A percentile compares a stretch with the other conserved stretches of the same genome.
phyloP scores from a whole-genome alignment of 140 eudicot species.

The Stevia rebaudiana region DNA sequence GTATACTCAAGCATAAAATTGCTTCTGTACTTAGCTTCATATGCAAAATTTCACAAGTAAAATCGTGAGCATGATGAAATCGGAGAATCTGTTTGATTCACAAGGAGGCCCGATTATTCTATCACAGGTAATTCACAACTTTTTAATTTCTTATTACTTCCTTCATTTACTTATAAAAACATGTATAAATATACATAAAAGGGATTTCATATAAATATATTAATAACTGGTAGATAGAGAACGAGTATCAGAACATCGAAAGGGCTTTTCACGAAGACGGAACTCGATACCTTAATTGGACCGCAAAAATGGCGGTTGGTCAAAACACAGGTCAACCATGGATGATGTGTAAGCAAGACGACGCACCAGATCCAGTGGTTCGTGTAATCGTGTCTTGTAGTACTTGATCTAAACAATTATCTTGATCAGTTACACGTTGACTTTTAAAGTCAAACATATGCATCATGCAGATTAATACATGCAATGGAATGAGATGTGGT shows the following conservation, averaged over 20 bases:
- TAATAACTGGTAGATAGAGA: conserved; percentile 49
- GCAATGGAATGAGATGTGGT: conserved; percentile 81
- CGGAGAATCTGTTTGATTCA: conserved; percentile 70
- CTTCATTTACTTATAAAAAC: no score
- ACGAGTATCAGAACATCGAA: conserved; percentile 78
- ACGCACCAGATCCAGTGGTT: conserved; percentile 95
- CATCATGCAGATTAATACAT: conserved; percentile 68
- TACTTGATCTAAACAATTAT: no score
- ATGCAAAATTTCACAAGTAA: conserved; percentile 76
- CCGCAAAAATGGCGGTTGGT: conserved; percentile 78
- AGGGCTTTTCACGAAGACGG: conserved; percentile 45
- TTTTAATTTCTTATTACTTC: no score
- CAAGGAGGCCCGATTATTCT: conserved; percentile 96
- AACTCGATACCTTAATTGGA: conserved; percentile 65
- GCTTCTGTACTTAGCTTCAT: no score
- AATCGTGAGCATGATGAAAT: conserved; percentile 78
- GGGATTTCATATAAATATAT: no score
- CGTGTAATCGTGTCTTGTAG: conserved; percentile 4
- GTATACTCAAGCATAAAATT: no score
- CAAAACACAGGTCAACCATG: conserved; percentile 86
- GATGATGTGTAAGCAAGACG: conserved; percentile 95
- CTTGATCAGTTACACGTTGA: no score
- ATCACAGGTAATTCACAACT: conserved; percentile 61
- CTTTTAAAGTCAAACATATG: conserved; percentile 6
- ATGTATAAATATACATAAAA: no score